These are phyloP conservation scores for Colletotrichum magnum DNA, from an alignment of 2,329 filamentous ascomycete species.

Conservation along the genomic window DNA sequence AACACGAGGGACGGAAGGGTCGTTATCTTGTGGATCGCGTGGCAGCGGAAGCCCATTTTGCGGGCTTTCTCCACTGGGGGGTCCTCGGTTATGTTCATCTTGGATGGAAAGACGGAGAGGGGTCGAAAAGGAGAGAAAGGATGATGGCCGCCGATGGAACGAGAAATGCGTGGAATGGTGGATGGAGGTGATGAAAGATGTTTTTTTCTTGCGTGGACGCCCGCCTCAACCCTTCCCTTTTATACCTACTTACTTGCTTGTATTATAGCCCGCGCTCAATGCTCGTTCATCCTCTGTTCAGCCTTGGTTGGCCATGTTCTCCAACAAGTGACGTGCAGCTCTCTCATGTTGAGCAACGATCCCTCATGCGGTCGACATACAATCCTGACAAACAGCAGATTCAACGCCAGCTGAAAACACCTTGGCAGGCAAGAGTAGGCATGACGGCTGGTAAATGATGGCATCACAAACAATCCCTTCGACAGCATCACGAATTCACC, in stretches of 20 bases:
- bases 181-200: conserved; percentile 34
- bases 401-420: too few species aligned
- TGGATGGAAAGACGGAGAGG: conserved; percentile 5
- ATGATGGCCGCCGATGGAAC: conserved; percentile 26
- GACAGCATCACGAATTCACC: too few species aligned
- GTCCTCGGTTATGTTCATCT: conserved; percentile 16
- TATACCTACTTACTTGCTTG: conserved; percentile 41
- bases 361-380: too few species aligned
- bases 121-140: conserved; percentile 7
- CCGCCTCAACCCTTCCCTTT: conserved; percentile 39
- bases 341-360: not conserved
- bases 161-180: conserved; percentile 36
- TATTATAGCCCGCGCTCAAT: conserved; percentile 41
- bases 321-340: not conserved
- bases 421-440: too few species aligned
- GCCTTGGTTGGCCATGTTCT: not conserved
- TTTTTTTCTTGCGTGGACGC: conserved; percentile 40
- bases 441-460: too few species aligned
- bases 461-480: too few species aligned
- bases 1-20: conserved; percentile 19
- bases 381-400: too few species aligned
- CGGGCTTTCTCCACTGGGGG: conserved; percentile 4
- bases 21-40: conserved; percentile 2
- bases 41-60: conserved; percentile 11
- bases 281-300: conserved; percentile 43